phyloP scores from a whole-genome alignment of 257 asterid genomes.

The Solanum gandarillasii region DNA sequence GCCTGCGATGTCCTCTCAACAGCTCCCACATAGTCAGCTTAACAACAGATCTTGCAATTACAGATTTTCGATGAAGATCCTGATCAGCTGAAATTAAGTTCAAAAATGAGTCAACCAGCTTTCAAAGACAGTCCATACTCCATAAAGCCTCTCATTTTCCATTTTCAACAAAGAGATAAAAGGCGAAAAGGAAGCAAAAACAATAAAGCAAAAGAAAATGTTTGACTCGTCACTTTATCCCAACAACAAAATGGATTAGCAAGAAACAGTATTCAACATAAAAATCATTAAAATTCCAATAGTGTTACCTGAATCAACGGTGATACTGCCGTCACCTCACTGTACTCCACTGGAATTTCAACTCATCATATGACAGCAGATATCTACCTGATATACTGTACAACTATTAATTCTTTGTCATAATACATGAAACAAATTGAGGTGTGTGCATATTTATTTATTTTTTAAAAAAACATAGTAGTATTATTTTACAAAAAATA shows the following conservation, averaged over 20 bases:
- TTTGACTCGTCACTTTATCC: not conserved
- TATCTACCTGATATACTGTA: too few relatives aligned
- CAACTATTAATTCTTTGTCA: too few relatives aligned
- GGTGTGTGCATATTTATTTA: too few relatives aligned
- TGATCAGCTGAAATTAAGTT: not conserved
- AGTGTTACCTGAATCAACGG: not conserved
- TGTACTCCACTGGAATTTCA: not conserved
- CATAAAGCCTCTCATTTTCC: not conserved
- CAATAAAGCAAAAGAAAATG: not conserved
- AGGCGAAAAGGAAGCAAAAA: not conserved
- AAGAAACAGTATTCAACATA: not conserved
- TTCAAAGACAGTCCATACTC: not conserved
- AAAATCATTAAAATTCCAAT: not conserved
- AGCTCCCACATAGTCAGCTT: not conserved
- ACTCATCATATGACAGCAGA: too few relatives aligned
- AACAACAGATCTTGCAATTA: not conserved
- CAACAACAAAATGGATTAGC: not conserved
- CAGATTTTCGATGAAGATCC: not conserved
- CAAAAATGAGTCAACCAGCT: not conserved
- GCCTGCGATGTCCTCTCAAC: not conserved
- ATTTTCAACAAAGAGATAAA: not conserved
- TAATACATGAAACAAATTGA: too few relatives aligned
- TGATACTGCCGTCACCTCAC: not conserved
- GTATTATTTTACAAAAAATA: not conserved
- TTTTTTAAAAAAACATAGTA: too few relatives aligned